Conservation (phyloP, 805 yeast species). For the Metschnikowia bowlesiae region DNA sequence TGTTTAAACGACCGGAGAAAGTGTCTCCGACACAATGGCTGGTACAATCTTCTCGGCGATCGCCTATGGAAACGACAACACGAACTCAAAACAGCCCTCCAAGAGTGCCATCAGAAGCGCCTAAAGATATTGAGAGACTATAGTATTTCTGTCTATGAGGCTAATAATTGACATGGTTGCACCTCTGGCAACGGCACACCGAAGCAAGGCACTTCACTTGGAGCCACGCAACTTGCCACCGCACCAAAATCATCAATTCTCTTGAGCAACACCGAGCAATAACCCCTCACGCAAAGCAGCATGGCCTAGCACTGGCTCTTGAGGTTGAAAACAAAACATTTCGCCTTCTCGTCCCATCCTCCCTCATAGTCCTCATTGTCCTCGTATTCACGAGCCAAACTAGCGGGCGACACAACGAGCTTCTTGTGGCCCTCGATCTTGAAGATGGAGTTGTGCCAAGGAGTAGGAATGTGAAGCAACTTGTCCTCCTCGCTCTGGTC, state of each 20-base stretch:
- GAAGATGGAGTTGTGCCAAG: constrained; percentile 60
- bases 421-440: constrained; percentile 34
- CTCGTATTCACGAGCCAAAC: constrained; percentile 10
- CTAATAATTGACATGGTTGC: background rate
- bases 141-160: constrained; percentile 30
- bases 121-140: constrained; percentile 31
- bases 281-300: background rate
- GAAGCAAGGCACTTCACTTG: background rate
- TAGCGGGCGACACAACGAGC: constrained; percentile 13
- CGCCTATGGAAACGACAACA: constrained; percentile 26
- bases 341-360: constrained; percentile 15
- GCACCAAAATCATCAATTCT: background rate
- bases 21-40: constrained; percentile 52
- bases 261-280: background rate
- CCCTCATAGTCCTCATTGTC: constrained; percentile 12
- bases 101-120: constrained; percentile 24
- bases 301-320: background rate
- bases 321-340: constrained; percentile 10
- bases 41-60: constrained; percentile 40
- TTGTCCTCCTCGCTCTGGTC: constrained; percentile 37
- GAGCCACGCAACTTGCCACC: background rate
- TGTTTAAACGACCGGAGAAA: constrained; percentile 54
- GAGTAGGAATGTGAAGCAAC: constrained; percentile 61
- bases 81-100: constrained; percentile 33
- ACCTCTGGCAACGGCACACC: background rate